These are phyloP conservation scores for Melanomma pulvis-pyrius DNA, from an alignment of 495 filamentous ascomycete genomes.

Conservation along the genomic window DNA sequence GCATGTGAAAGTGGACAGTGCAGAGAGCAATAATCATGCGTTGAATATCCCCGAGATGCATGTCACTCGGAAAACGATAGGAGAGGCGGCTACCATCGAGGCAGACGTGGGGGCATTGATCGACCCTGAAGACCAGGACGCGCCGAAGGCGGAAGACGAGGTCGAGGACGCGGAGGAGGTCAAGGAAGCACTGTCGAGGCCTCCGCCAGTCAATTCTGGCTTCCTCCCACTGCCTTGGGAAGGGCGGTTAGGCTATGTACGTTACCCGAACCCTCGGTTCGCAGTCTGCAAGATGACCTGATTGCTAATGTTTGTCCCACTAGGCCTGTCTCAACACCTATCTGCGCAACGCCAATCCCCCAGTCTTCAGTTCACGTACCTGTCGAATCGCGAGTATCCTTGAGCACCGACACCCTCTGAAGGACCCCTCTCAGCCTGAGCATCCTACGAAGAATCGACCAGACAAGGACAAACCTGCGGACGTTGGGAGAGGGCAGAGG, in stretches of 20 bases:
- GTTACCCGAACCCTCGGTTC: slow-evolving; percentile 37
- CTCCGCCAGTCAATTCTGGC: slow-evolving; percentile 80
- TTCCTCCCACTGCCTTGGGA: slow-evolving; percentile 92
- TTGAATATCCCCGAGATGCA: neutral
- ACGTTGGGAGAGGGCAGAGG: slow-evolving; percentile 62
- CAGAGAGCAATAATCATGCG: neutral
- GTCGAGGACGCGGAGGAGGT: slow-evolving; percentile 48
- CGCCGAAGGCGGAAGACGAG: slow-evolving; percentile 31
- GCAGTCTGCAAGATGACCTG: slow-evolving; percentile 1
- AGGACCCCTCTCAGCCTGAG: slow-evolving; percentile 71
- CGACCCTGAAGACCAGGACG: slow-evolving; percentile 48
- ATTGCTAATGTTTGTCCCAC: neutral
- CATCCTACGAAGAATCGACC: slow-evolving; percentile 82
- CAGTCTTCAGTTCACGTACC: slow-evolving; percentile 88
- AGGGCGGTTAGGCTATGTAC: slow-evolving; percentile 86
- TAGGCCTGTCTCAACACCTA: slow-evolving; percentile 93
- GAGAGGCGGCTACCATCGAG: slow-evolving; percentile 7
- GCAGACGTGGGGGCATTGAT: slow-evolving; percentile 21
- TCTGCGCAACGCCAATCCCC: slow-evolving; percentile 78
- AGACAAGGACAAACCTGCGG: slow-evolving; percentile 67
- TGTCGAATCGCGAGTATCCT: slow-evolving; percentile 90
- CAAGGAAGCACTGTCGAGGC: slow-evolving; percentile 56
- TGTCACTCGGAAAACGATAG: neutral
- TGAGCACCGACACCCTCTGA: slow-evolving; percentile 81
- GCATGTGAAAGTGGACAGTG: slow-evolving; percentile 30